Base-by-base conservation (phyloP, 495 filamentous ascomycete species). In the Tuber indicum region DNA sequence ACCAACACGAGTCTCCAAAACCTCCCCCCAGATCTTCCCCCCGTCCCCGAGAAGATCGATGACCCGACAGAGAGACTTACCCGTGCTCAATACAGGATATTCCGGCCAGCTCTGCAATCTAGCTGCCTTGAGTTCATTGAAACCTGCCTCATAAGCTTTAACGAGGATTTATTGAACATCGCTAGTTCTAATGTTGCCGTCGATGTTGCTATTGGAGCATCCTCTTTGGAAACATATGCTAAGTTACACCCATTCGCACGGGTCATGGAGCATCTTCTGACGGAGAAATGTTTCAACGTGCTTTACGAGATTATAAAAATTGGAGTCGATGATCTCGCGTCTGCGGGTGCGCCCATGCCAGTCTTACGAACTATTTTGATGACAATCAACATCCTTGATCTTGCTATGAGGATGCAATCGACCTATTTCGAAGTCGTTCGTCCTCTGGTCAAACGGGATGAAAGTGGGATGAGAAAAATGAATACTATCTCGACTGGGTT, bases 251-350 rank as follows among this genome's bases (percentile, higher is more conserved):
- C 96, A 14, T 98, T 97, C 80, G 90, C 92, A 32, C 89, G 96
- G 52, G 92, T 94, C 39, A 96, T 97, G 90, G 96, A 98, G 84
- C 98, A 96, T 93, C 88, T 98, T 84, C 97, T 97, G 83, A 97
- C 97, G 80, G 93, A 96, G 79, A 93, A 92, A 78, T 93, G 97
- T 41, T 88, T 97, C 74, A 88, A 88, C 77, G 89, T 90, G 36
- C 84, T 99, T 21, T 94, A 97, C 82, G 87, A 89, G 72, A 89
- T 90, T 19, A 89, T 94, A 52, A 90, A 93, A 74, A 90, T 94
- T 82, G 88, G 96, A 81, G 83, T 91, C 32, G 84, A 85, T 16
- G 89, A 91, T 72, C 87, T 98, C 69, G 52, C 47, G 14, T 47
- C 70, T n/a, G 70, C 52, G 41, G 88, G 87, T 71, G 88, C 92